phyloP scores from a whole-genome alignment of 1,139 yeast species.

The Hemisphaericaspora xylanilytica region DNA sequence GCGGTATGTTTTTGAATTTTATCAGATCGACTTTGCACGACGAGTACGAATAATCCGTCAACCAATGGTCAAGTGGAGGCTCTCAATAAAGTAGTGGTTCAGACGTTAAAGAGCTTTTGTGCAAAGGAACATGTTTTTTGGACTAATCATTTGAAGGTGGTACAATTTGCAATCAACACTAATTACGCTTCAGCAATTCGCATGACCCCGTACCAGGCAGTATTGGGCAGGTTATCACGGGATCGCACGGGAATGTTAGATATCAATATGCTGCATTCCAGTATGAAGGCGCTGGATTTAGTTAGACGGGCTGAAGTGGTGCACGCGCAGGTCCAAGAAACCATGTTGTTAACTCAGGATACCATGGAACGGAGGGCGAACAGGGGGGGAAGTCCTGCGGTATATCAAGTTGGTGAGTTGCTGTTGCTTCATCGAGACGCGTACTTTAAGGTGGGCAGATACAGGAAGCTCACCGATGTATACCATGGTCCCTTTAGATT shows the following conservation, averaged over 20 bases:
- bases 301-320: conserved; percentile 2
- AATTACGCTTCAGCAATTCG: conserved; percentile 2
- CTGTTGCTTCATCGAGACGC: conserved; percentile 5
- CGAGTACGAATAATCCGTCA: conserved; percentile 5
- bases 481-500: conserved; percentile 7
- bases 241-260: conserved; percentile 1
- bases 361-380: conserved; percentile 4
- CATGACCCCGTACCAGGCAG: conserved; percentile 4
- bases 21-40: conserved; percentile 4
- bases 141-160: conserved; percentile 4
- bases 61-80: conserved; percentile 7
- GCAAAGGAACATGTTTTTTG: conserved; percentile 3
- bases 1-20: conserved; percentile 2
- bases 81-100: conserved; percentile 2
- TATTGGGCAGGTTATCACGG: conserved; percentile 3
- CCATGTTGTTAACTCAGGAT: conserved; percentile 3
- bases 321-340: conserved; percentile 1
- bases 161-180: conserved; percentile 6
- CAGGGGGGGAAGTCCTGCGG: conserved; percentile 1
- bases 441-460: conserved; percentile 1
- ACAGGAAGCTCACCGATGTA: conserved; percentile 3
- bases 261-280: neutral
- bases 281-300: neutral
- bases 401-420: conserved; percentile 3
- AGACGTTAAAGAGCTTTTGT: conserved; percentile 3